Evolutionary conservation across 129 eudicot species (phyloP).

Genomic region (Daucus carota): DH1_v3.0 NC_030381.2:48745001-48745500

Average conservation of each 20-base stretch:
- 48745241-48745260: conserved; percentile 89
- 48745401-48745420: conserved; percentile 96
- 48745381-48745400: conserved; percentile 64
- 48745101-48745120: neutral
- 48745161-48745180: conserved; percentile 88
- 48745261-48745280: conserved; percentile 91
- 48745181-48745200: conserved; percentile 99
- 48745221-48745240: conserved; percentile 96
- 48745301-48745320: conserved; percentile 5
- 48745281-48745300: conserved; percentile 36
- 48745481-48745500: neutral
- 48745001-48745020: neutral
- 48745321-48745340: conserved; percentile 5
- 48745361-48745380: conserved; percentile 92
- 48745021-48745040: neutral
- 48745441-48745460: conserved; percentile 67
- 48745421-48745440: conserved; percentile 93
- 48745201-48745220: conserved; percentile 99
- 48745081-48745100: neutral
- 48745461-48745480: neutral
- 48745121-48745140: neutral
- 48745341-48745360: conserved; percentile 3
- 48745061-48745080: neutral
- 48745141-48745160: neutral
- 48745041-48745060: neutral